These are phyloP conservation scores for Pisolithus marmoratus DNA, from an alignment of 768 basidiomycete species.

Conservation along the genomic window DNA sequence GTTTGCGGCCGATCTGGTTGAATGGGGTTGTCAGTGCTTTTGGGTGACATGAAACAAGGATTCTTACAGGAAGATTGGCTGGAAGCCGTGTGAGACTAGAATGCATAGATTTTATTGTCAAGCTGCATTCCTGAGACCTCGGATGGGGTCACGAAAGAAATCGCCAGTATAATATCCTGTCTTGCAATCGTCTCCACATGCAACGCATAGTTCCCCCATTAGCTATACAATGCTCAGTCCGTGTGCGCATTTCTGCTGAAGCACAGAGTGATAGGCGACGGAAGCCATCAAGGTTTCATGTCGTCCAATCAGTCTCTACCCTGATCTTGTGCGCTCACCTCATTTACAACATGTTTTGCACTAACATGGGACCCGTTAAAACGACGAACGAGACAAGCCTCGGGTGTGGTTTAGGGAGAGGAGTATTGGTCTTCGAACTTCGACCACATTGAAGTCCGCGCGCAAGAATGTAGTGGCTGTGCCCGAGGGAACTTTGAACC, in stretches of 20 bases:
- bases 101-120: no score
- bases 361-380: not conserved
- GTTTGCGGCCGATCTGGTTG: slow-evolving; percentile 45
- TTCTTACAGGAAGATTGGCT: slow-evolving; percentile 25
- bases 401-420: slow-evolving; percentile 1
- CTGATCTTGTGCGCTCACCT: not conserved
- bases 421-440: no score
- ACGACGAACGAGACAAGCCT: not conserved
- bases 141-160: not conserved
- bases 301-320: no score
- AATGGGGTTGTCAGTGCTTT: slow-evolving; percentile 42
- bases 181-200: slow-evolving; percentile 38
- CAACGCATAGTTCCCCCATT: slow-evolving; percentile 30
- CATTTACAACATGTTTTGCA: slow-evolving; percentile 3
- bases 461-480: no score
- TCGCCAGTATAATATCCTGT: slow-evolving; percentile 43
- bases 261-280: no score
- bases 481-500: no score
- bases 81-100: no score
- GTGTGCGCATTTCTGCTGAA: no score
- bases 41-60: slow-evolving; percentile 46
- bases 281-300: no score
- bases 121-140: no score
- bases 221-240: slow-evolving; percentile 9
- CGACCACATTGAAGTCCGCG: no score